Evolutionary conservation across 2,329 filamentous ascomycete genomes (phyloP), one percentile per base, ranked within the genome.

Genomic region (Fusarium heterosporum): DNA sequence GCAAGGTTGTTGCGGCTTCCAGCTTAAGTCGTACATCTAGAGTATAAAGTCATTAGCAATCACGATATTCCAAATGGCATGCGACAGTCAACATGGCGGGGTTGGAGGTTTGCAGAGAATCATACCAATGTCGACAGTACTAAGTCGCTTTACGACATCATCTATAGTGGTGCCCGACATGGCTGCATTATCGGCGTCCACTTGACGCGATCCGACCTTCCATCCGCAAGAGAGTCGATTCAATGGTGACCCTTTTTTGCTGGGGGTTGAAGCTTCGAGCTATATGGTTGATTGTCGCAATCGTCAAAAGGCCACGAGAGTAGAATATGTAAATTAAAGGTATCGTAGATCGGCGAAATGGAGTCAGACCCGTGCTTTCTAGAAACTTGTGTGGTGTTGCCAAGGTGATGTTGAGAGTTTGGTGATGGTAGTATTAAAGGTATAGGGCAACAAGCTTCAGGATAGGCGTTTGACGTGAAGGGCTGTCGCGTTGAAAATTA

Each of bases 11-110:
- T 64, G 95, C 93, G 67, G 93, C 89, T 73, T 93, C 92, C 64
- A 91, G 87, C 81, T 94, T 96, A 59, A 89, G 81, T 81, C 92
- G 93, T 59, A 90, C 81, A 82, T 98, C 96, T 97, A 64, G 17
- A 58, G 25, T 53, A 40, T 6, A 59, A 42, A 30, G 14, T 29
- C 9, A 52, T 68, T 40, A 59, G 57, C 41, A 45, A 19, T 61
- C 19, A n/a, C 25, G 26, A 34, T 17, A 48, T 47, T 45, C 6
- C 13, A 25, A 41, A 47, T 36, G 43, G 47, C 41, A 66, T 73
- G 70, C 67, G 69, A 73, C 66, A 68, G 47, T 49, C 34, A 45
- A 29, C 30, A 47, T 51, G 40, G 62, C 30, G 64, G 63, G 61
- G 55, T 39, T 43, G 39, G 29, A 53, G 38, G 19, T 66, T 47